Base-by-base conservation (phyloP, 306 rosid genomes). In the Astragalus glycyphyllos region DNA sequence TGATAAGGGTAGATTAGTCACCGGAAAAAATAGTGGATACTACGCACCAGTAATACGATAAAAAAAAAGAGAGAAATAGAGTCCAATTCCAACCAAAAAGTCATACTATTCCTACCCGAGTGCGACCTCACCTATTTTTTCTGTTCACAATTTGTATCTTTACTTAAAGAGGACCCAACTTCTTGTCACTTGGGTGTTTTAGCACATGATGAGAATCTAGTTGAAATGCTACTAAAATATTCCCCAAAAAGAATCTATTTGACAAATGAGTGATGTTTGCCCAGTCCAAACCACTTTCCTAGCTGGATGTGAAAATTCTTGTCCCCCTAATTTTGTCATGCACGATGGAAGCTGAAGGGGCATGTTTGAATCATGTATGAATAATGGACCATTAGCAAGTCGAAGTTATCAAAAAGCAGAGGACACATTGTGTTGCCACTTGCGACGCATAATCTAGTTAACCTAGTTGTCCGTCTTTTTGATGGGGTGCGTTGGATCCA, bases 241-340 rank as follows among this genome's bases (percentile, higher is more conserved):
- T 50, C 47, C 20, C n/a, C 20, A 23, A 42, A 42, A 35, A 7
- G 74, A 69, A 69, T 69, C 74, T 31, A 69, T 40, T 20, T 23
- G 74, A 69, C 41, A 69, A 55, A 55, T 9, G 74, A 69, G 44
- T 69, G 65, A 69, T 69, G 65, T 69, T 40, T 38, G 41, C 6
- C 53, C 37, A 38, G 40, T 68, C 63, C 12, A 68, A 68, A 53
- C 40, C 23, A 20, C 56, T 42, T 62, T 64, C 40, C 55, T 59
- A 44, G 53, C 54, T 63, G 54, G 69, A 63, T 45, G 20, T 20
- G 32, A 17, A 51, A 51, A 40, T 17, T 16, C 0, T 17, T 31
- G 34, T 9, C 58, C 32, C 32, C 10, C 29, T 1, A 14, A 5
- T n/a, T 42, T 23, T 64, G 69, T 26, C 54, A 64, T 12, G 55